A percentile compares a stretch with the other conserved stretches of the same genome.
Evolutionary conservation across 2,329 filamentous ascomycete genomes (phyloP).

Genomic region (Xylaria sp.): DNA sequence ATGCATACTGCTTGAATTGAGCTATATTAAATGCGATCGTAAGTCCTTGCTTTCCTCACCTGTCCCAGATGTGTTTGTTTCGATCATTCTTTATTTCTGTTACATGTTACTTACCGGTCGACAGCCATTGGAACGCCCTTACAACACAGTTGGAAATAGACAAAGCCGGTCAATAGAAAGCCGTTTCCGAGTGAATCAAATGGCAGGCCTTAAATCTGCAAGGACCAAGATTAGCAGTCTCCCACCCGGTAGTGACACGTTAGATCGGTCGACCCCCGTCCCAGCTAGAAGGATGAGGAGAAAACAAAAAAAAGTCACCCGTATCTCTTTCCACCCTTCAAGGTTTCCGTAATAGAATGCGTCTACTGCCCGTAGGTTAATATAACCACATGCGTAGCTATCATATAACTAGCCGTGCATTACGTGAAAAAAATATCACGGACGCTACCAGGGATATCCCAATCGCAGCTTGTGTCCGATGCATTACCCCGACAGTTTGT

Average conservation of each 20-base stretch:
- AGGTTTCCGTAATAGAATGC: neutral
- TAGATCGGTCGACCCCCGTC: neutral
- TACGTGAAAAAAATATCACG: constrained; percentile 2
- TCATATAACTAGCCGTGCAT: constrained; percentile 6
- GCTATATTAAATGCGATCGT: neutral
- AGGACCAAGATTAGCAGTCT: neutral
- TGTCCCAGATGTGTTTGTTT: neutral
- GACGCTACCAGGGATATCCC: constrained; percentile 6
- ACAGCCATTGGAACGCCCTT: neutral
- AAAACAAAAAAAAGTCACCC: constrained; percentile 2
- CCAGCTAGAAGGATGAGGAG: neutral
- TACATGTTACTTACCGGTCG: neutral
- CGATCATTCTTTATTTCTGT: neutral
- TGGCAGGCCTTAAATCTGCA: neutral
- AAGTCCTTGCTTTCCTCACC: neutral
- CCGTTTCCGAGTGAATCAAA: neutral
- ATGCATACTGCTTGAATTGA: neutral
- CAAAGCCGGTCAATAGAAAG: neutral
- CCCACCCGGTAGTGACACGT: neutral
- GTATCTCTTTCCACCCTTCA: constrained; percentile 1
- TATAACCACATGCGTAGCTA: neutral
- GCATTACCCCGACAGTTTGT: neutral
- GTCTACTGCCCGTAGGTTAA: neutral
- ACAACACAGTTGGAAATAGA: neutral
- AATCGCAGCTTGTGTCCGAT: constrained; percentile 15